These are phyloP conservation scores for Aspergillus sclerotiicarbonarius DNA, from an alignment of 495 filamentous ascomycete species.

Conservation along the genomic window DNA sequence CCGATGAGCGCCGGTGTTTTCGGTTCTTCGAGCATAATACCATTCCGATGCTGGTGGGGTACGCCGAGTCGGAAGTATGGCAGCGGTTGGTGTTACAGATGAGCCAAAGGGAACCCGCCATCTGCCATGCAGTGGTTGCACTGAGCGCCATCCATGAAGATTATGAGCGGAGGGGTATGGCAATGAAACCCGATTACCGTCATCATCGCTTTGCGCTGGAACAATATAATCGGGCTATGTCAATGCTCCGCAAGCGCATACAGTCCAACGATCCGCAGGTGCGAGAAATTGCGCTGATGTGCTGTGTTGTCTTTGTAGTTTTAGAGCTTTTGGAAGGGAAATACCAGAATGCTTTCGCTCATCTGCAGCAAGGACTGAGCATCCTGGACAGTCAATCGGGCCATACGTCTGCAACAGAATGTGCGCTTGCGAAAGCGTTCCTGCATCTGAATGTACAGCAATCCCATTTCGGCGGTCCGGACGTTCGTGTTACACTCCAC, in stretches of 20 bases:
- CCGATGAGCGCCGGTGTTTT: conserved; percentile 21
- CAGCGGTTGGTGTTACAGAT: conserved; percentile 45
- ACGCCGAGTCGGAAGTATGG: conserved; percentile 47
- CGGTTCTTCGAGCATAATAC: conserved; percentile 43
- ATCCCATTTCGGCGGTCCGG: background rate
- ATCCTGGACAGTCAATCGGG: conserved; percentile 11
- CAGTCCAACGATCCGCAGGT: conserved; percentile 20
- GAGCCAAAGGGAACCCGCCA: conserved; percentile 43
- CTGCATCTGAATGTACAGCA: background rate
- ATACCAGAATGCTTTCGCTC: conserved; percentile 17
- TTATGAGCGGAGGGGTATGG: background rate
- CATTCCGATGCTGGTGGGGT: conserved; percentile 39
- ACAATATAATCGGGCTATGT: background rate
- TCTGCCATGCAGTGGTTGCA: conserved; percentile 53
- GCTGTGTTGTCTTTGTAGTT: conserved; percentile 23
- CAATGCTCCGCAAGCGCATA: conserved; percentile 13
- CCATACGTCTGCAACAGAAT: background rate
- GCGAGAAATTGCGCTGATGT: conserved; percentile 16
- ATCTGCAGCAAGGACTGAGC: conserved; percentile 17
- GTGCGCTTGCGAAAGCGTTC: background rate
- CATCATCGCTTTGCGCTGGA: background rate
- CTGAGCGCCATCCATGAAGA: conserved; percentile 32
- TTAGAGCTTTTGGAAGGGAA: conserved; percentile 21
- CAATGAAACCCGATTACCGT: background rate
- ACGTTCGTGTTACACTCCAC: background rate